These are phyloP conservation scores for Hymenoscyphus linearis DNA, from an alignment of 2,329 filamentous ascomycete species.

Conservation along the genomic window DNA sequence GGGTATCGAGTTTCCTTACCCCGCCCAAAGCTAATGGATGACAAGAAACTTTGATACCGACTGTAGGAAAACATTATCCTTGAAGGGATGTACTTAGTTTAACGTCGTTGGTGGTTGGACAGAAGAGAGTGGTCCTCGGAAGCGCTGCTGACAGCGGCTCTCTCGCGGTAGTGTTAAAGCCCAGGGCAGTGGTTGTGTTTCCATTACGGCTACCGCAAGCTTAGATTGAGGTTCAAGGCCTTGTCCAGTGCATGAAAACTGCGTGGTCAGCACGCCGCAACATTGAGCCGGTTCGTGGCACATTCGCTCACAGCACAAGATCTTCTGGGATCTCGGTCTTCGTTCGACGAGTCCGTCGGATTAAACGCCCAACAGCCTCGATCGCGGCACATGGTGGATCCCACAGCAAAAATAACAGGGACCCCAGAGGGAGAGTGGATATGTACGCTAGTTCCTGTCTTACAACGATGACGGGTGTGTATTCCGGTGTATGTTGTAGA, in stretches of 20 bases:
- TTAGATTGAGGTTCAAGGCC: background rate
- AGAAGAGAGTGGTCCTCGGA: background rate
- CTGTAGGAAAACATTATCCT: background rate
- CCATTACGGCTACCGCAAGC: background rate
- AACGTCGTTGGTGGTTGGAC: background rate
- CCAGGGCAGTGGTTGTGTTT: background rate
- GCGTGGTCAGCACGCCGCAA: background rate
- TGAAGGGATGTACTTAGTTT: background rate
- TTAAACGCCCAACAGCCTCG: background rate
- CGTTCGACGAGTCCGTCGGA: background rate
- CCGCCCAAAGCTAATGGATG: background rate
- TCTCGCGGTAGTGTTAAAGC: background rate
- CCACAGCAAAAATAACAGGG: background rate
- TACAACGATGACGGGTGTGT: background rate
- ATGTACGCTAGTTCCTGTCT: background rate
- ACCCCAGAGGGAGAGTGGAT: background rate
- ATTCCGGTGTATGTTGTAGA: background rate
- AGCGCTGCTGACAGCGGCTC: background rate
- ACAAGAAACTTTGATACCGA: background rate
- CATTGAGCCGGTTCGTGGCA: background rate
- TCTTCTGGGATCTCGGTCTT: background rate
- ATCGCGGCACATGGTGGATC: background rate
- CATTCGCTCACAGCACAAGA: background rate
- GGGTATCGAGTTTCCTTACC: background rate
- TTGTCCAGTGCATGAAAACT: background rate